phyloP scores from a whole-genome alignment of 2,329 filamentous ascomycete species.

The Calonectria naviculata region DNA sequence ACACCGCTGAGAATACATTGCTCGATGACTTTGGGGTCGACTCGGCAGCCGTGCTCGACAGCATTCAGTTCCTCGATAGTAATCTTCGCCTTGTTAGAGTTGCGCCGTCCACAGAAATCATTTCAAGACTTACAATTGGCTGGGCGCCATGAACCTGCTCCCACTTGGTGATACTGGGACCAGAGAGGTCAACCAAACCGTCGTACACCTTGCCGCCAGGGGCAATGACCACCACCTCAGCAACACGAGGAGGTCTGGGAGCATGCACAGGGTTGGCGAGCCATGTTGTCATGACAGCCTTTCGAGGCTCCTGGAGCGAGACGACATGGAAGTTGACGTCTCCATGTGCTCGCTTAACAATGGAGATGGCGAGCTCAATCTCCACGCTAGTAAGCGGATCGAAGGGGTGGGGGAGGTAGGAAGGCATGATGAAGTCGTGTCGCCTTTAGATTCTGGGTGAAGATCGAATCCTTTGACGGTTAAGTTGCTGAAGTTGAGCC shows the following conservation, averaged over 20 bases:
- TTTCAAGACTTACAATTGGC: conserved; percentile 70
- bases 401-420: conserved; percentile 38
- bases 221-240: conserved; percentile 86
- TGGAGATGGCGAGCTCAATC: conserved; percentile 76
- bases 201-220: conserved; percentile 85
- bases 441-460: conserved; percentile 2
- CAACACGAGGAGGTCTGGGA: conserved; percentile 75
- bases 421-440: conserved; percentile 10
- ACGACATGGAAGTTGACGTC: conserved; percentile 88
- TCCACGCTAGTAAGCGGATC: conserved; percentile 61
- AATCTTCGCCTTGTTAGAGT: conserved; percentile 59
- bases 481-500: conserved; percentile 6
- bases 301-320: conserved; percentile 85
- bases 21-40: conserved; percentile 88
- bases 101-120: background rate
- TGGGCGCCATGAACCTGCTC: conserved; percentile 80
- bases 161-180: conserved; percentile 77
- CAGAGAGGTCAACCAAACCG: conserved; percentile 82
- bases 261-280: conserved; percentile 71
- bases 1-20: conserved; percentile 89
- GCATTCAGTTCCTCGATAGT: conserved; percentile 90
- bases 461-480: conserved; percentile 8
- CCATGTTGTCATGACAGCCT: conserved; percentile 86
- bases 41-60: conserved; percentile 81
- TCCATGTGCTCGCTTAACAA: conserved; percentile 76